Evolutionary conservation across 352 stramenopile species (phyloP).

Genomic region (Thalassiosira hispida): DNA sequence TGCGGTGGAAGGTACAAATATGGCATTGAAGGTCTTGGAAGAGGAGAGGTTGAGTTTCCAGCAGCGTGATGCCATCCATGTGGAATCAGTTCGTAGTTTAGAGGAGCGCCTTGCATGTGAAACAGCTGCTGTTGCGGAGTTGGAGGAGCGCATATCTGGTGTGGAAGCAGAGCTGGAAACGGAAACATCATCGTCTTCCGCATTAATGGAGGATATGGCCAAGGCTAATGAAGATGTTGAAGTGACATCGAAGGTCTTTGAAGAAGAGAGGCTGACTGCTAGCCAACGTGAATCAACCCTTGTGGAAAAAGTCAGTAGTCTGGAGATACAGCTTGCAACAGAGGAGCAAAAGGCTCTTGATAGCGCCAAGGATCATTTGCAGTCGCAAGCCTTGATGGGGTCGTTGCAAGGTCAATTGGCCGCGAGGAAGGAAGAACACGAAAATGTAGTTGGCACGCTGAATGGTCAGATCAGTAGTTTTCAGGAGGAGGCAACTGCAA

Average conservation of each 20-base stretch:
- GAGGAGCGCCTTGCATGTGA: slow-evolving; percentile 21
- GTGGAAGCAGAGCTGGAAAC: slow-evolving; percentile 29
- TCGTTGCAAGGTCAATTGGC: too few species aligned
- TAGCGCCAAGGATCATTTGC: not conserved
- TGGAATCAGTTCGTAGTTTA: not conserved
- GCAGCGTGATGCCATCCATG: not conserved
- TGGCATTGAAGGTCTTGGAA: not conserved
- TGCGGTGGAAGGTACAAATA: not conserved
- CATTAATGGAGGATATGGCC: slow-evolving; percentile 8
- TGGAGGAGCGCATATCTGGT: slow-evolving; percentile 17
- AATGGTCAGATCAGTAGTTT: not conserved
- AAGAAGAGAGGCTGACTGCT: slow-evolving; percentile 26
- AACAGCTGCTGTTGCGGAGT: slow-evolving; percentile 4
- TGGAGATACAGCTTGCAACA: slow-evolving; percentile 4
- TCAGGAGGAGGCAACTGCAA: not conserved
- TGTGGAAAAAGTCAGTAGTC: not conserved
- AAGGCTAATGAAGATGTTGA: slow-evolving; percentile 24
- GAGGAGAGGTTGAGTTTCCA: not conserved
- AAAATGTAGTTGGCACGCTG: too few species aligned
- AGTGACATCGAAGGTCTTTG: slow-evolving; percentile 9
- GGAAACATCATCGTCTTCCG: not conserved
- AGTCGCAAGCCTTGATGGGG: too few species aligned
- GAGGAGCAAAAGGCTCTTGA: not conserved
- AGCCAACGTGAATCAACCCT: not conserved
- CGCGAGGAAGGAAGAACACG: too few species aligned